Evolutionary conservation across 345 rosid species (phyloP).

Genomic region (Citrus unshiu): DNA sequence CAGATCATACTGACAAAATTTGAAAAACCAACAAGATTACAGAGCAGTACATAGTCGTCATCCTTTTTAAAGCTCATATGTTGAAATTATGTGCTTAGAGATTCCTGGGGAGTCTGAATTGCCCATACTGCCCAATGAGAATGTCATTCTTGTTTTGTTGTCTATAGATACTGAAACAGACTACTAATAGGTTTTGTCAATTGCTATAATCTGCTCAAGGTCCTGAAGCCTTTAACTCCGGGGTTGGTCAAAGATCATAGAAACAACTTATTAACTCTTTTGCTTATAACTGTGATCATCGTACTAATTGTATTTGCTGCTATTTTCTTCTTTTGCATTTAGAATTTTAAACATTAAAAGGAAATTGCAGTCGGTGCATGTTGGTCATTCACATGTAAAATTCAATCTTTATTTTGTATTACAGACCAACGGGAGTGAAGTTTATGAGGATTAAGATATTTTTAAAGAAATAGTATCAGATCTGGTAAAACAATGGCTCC

Average conservation of each 20-base stretch:
- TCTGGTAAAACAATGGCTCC: conserved; percentile 42
- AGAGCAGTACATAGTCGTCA: neutral
- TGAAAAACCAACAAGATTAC: neutral
- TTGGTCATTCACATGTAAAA: neutral
- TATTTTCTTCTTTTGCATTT: neutral
- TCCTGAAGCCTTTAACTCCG: neutral
- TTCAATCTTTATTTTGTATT: neutral
- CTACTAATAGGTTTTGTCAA: neutral
- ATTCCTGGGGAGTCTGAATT: neutral
- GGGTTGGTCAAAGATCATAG: neutral
- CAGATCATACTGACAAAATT: neutral
- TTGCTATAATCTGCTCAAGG: neutral
- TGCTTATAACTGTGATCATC: neutral
- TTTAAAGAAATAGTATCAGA: conserved; percentile 2
- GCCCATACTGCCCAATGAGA: neutral
- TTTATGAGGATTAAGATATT: neutral
- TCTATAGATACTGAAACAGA: neutral
- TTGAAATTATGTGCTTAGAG: neutral
- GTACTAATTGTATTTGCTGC: neutral
- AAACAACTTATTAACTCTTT: neutral
- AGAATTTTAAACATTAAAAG: neutral
- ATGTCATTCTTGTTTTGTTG: neutral
- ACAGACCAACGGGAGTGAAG: conserved; percentile 18
- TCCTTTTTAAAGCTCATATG: neutral
- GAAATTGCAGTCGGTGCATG: neutral